phyloP scores from a whole-genome alignment of 148 eudicot species.

The Persicaria maculosa region DNA sequence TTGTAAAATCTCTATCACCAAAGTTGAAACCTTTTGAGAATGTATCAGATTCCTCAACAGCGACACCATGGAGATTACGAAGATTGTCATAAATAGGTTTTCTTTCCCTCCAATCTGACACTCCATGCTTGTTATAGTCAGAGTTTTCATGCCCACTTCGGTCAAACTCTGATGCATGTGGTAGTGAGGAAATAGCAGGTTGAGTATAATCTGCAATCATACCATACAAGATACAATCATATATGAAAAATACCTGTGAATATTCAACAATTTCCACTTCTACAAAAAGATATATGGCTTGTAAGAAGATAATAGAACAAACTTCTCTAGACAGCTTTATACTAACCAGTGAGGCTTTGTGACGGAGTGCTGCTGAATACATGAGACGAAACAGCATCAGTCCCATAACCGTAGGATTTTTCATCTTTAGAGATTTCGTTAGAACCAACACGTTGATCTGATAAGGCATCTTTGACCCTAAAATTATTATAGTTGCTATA shows the following conservation, averaged over 20 bases:
- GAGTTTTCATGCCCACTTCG: slow-evolving; percentile 18
- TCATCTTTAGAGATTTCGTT: slow-evolving; percentile 17
- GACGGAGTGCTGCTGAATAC: slow-evolving; percentile 24
- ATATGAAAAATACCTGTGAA: neutral
- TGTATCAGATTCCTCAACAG: slow-evolving; percentile 36
- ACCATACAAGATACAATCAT: neutral
- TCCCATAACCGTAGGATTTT: slow-evolving; percentile 23
- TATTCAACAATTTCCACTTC: neutral
- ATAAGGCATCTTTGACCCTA: slow-evolving; percentile 25
- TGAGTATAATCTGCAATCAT: slow-evolving; percentile 31
- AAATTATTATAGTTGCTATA: slow-evolving; percentile 15
- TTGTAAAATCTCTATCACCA: slow-evolving; percentile 27
- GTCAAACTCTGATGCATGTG: slow-evolving; percentile 24
- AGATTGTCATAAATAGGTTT: slow-evolving; percentile 28
- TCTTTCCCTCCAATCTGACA: slow-evolving; percentile 32
- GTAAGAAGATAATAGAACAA: neutral
- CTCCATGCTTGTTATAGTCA: slow-evolving; percentile 16
- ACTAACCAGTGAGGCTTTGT: slow-evolving; percentile 36
- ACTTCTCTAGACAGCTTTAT: neutral
- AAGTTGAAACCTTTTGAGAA: slow-evolving; percentile 28
- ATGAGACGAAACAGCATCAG: slow-evolving; percentile 19
- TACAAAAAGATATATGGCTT: neutral
- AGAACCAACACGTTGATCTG: slow-evolving; percentile 23
- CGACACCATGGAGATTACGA: slow-evolving; percentile 25
- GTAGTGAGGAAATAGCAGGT: slow-evolving; percentile 17